phyloP scores from a whole-genome alignment of 2,329 filamentous ascomycete species.

The Podosphaera xanthii region DNA sequence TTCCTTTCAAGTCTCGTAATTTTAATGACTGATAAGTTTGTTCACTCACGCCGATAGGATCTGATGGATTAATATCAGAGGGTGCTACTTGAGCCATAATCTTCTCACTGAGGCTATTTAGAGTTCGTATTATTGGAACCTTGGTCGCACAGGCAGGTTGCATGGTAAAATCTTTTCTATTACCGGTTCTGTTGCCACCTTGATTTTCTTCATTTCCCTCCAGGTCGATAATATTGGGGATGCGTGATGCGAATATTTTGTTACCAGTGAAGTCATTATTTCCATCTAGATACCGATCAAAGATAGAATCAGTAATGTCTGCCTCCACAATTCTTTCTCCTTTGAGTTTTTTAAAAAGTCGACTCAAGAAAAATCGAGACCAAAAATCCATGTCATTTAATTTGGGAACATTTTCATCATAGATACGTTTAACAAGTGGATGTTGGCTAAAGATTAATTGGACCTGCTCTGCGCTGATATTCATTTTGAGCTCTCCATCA shows the following conservation, averaged over 20 bases:
- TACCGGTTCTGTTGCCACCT: slow-evolving; percentile 59
- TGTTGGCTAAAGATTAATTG: slow-evolving; percentile 85
- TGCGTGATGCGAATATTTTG: slow-evolving; percentile 35
- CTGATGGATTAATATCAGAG: slow-evolving; percentile 45
- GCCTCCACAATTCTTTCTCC: slow-evolving; percentile 66
- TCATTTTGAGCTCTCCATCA: slow-evolving; percentile 53
- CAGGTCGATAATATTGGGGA: slow-evolving; percentile 78
- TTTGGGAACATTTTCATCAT: slow-evolving; percentile 79
- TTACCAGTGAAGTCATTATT: slow-evolving; percentile 36
- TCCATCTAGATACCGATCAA: slow-evolving; percentile 66
- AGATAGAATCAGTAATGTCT: slow-evolving; percentile 53
- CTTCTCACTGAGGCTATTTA: slow-evolving; percentile 83
- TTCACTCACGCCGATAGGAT: slow-evolving; percentile 45
- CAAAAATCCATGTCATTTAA: slow-evolving; percentile 67
- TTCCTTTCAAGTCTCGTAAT: slow-evolving; percentile 57
- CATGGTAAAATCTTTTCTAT: slow-evolving; percentile 79
- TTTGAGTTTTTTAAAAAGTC: slow-evolving; percentile 72
- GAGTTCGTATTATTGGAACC: slow-evolving; percentile 66
- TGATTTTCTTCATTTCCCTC: slow-evolving; percentile 91
- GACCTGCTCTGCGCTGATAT: slow-evolving; percentile 77
- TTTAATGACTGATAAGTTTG: slow-evolving; percentile 51
- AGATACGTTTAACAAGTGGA: slow-evolving; percentile 69
- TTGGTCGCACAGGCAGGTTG: slow-evolving; percentile 50
- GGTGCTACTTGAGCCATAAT: slow-evolving; percentile 75
- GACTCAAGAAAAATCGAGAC: slow-evolving; percentile 81